Conservation (phyloP, 805 yeast genomes). For the Suhomyces emberorum region DNA sequence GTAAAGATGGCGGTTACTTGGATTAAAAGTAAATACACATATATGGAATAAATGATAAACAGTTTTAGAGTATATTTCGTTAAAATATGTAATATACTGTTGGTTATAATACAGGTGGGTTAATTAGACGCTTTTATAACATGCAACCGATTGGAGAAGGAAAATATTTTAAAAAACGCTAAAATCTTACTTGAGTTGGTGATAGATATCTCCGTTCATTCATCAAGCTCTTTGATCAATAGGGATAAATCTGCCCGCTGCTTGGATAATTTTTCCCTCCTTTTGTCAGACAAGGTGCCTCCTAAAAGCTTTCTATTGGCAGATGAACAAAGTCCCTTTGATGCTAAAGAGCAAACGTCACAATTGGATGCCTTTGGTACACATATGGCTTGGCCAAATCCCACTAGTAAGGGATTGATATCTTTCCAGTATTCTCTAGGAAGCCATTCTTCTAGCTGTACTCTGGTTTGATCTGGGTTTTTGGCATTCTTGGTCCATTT, state of each 20-base stretch:
- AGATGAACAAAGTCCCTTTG: constrained; percentile 54
- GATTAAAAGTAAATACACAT: no score
- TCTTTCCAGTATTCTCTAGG: constrained; percentile 76
- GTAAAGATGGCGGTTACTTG: constrained; percentile 41
- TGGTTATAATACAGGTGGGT: no score
- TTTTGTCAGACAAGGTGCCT: constrained; percentile 20
- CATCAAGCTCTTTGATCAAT: constrained; percentile 6
- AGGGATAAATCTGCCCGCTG: constrained; percentile 33
- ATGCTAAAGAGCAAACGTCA: constrained; percentile 61
- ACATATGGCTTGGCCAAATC: constrained; percentile 90
- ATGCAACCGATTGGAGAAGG: no score
- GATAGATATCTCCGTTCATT: no score
- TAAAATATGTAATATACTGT: no score
- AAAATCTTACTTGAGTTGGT: no score
- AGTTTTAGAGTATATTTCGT: no score
- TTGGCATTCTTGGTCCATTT: constrained; percentile 60
- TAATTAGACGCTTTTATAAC: no score
- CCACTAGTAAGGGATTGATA: constrained; percentile 82
- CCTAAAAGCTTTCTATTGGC: constrained; percentile 46
- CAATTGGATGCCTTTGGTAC: constrained; percentile 68
- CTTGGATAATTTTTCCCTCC: constrained; percentile 25
- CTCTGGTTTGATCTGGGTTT: constrained; percentile 75
- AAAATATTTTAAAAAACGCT: no score
- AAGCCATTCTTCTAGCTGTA: constrained; percentile 68
- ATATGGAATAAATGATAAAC: no score